Evolutionary conservation across 495 filamentous ascomycete species (phyloP).

Genomic region (Bryoglossum gracile): DNA sequence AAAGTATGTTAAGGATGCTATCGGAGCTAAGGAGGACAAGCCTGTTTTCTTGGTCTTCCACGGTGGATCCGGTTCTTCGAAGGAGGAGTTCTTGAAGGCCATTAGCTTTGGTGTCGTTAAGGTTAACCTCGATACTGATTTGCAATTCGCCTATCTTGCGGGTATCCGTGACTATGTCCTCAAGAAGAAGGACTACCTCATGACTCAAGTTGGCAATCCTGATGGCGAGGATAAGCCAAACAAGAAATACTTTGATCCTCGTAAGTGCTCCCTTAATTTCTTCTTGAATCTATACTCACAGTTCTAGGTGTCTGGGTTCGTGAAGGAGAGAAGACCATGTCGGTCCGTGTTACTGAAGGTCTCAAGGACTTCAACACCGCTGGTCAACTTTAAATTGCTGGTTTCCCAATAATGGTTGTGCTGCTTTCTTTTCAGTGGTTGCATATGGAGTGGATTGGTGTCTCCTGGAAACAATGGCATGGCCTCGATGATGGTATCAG

Average conservation of each 20-base stretch:
- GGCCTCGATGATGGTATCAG: neutral
- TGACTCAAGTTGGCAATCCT: constrained; percentile 82
- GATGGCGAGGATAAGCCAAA: constrained; percentile 95
- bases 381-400: constrained; percentile 66
- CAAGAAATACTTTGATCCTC: constrained; percentile 95
- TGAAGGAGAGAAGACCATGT: constrained; percentile 97
- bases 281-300: neutral
- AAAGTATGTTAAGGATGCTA: constrained; percentile 62
- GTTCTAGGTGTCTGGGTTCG: constrained; percentile 65
- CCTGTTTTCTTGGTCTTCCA: constrained; percentile 99
- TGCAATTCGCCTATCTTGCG: constrained; percentile 78
- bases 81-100: constrained; percentile 79
- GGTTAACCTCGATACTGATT: constrained; percentile 91
- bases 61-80: constrained; percentile 85
- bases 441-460: constrained; percentile 1
- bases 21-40: constrained; percentile 60
- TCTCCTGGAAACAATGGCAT: neutral
- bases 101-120: constrained; percentile 95
- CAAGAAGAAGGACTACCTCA: constrained; percentile 91
- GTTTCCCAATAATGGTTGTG: too few relatives aligned
- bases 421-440: constrained; percentile 1
- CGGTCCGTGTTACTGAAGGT: constrained; percentile 65
- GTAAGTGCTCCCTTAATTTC: constrained; percentile 16
- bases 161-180: constrained; percentile 92
- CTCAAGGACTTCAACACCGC: constrained; percentile 90